Evolutionary conservation across 2,329 filamentous ascomycete genomes (phyloP).

Genomic region (Trichophyton mentagrophytes): DNA sequence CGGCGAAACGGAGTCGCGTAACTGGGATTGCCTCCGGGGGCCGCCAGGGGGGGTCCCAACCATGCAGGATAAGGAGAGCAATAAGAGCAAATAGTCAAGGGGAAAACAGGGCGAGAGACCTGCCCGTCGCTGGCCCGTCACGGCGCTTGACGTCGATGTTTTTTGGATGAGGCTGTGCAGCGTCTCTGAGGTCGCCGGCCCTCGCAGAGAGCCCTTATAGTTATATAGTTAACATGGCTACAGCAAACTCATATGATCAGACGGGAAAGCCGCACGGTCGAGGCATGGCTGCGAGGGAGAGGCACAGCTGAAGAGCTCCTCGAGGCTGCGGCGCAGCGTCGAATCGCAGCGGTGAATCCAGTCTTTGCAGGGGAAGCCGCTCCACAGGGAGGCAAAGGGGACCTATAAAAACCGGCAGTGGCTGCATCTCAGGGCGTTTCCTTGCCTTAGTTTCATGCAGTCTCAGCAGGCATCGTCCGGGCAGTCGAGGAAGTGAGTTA

Average conservation of each 20-base stretch:
- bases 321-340: not conserved
- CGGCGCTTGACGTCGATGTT: not conserved
- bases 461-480: not conserved
- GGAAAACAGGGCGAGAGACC: not conserved
- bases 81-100: not conserved
- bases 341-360: not conserved
- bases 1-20: not conserved
- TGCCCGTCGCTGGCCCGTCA: not conserved
- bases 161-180: conserved; percentile 1
- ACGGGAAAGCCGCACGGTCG: not conserved
- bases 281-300: not conserved
- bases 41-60: not conserved
- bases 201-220: too few relatives aligned
- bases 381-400: not conserved
- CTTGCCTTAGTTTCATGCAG: not conserved
- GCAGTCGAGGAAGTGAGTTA: not conserved
- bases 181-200: not conserved
- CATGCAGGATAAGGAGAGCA: not conserved
- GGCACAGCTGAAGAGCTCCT: not conserved
- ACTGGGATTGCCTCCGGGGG: not conserved
- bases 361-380: not conserved
- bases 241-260: not conserved
- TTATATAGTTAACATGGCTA: not conserved
- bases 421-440: not conserved
- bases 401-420: not conserved